Conservation (phyloP, 495 filamentous ascomycete species). For the Corynascus novoguineensis region DNA sequence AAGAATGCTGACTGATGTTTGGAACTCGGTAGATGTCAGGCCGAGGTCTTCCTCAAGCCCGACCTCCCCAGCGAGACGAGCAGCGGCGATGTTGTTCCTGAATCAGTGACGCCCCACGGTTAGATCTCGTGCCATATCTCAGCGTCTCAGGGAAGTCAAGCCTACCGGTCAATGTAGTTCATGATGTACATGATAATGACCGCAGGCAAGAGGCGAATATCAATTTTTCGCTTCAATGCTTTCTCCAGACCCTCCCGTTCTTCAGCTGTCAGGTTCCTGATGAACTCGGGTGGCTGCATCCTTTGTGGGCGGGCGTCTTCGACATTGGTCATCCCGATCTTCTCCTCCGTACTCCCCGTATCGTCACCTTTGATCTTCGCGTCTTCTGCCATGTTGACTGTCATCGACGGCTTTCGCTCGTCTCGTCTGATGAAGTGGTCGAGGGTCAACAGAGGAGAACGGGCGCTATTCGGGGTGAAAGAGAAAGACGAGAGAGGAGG, state of each 20-base stretch:
- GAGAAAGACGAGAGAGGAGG: background rate
- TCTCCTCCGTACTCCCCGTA: conserved; percentile 19
- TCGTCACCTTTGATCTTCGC: background rate
- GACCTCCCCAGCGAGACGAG: conserved; percentile 46
- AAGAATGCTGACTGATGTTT: conserved; percentile 61
- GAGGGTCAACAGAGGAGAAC: background rate
- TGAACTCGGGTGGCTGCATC: conserved; percentile 43
- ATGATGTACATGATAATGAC: conserved; percentile 57
- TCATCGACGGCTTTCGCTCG: background rate
- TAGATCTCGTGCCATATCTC: background rate
- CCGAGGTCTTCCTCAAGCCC: conserved; percentile 44
- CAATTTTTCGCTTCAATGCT: conserved; percentile 58
- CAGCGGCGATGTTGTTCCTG: conserved; percentile 51
- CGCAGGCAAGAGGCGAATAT: conserved; percentile 57
- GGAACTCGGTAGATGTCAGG: conserved; percentile 43
- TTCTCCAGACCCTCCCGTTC: conserved; percentile 44
- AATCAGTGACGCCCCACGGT: background rate
- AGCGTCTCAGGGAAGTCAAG: background rate
- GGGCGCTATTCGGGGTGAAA: background rate
- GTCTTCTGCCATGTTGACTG: background rate
- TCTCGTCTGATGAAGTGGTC: background rate
- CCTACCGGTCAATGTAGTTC: conserved; percentile 68
- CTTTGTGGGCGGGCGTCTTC: conserved; percentile 14
- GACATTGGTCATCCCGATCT: conserved; percentile 6
- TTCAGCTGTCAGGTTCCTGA: conserved; percentile 42